Conservation (phyloP, 805 yeast genomes). For the Yamadazyma kitorensis region DNA sequence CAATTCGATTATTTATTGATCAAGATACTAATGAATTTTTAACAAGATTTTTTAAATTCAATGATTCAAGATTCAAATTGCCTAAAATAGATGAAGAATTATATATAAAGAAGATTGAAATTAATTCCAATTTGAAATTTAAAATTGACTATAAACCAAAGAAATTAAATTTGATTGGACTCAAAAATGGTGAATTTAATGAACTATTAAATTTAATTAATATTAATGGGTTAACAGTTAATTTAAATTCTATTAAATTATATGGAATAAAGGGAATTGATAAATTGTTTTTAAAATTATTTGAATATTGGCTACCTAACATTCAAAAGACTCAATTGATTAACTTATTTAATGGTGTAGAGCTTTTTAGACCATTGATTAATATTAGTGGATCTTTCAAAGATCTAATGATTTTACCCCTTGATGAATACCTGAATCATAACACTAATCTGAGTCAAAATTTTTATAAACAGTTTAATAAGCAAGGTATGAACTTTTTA, state of each 20-base stretch:
- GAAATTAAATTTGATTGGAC: slow-evolving; percentile 78
- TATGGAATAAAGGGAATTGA: slow-evolving; percentile 80
- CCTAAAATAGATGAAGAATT: slow-evolving; percentile 59
- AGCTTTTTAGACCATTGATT: slow-evolving; percentile 75
- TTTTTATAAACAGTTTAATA: slow-evolving; percentile 64
- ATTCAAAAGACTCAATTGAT: slow-evolving; percentile 76
- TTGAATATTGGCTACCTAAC: slow-evolving; percentile 84
- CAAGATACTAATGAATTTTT: slow-evolving; percentile 90
- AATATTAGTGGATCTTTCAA: slow-evolving; percentile 76
- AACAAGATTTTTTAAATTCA: slow-evolving; percentile 76
- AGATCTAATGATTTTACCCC: slow-evolving; percentile 69
- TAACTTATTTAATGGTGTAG: slow-evolving; percentile 79
- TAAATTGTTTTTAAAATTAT: slow-evolving; percentile 52
- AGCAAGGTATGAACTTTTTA: slow-evolving; percentile 72
- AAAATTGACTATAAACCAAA: slow-evolving; percentile 91
- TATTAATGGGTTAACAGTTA: slow-evolving; percentile 79
- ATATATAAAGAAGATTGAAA: slow-evolving; percentile 65
- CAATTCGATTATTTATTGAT: slow-evolving; percentile 81
- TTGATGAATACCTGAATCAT: too few relatives aligned
- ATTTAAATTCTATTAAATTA: slow-evolving; percentile 56
- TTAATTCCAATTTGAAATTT: slow-evolving; percentile 52
- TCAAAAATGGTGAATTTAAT: slow-evolving; percentile 80
- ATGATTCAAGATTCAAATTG: slow-evolving; percentile 63
- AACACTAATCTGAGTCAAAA: slow-evolving; percentile 42
- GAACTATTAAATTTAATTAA: slow-evolving; percentile 88